These are phyloP conservation scores for Phaeosphaeria sp. DNA, from an alignment of 2,329 filamentous ascomycete genomes.

Conservation along the genomic window DNA sequence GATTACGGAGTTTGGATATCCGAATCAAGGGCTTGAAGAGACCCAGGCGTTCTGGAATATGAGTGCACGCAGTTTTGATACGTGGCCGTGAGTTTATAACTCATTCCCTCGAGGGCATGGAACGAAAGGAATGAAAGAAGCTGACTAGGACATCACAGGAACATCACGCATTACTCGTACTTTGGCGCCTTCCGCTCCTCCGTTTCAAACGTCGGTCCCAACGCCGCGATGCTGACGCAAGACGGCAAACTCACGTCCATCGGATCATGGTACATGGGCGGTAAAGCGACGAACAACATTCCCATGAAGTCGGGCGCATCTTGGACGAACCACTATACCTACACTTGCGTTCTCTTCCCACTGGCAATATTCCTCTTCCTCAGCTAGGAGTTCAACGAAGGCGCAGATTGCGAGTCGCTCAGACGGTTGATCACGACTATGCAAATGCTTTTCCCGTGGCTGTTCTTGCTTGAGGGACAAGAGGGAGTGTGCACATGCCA, in stretches of 20 bases:
- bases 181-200: conserved; percentile 76
- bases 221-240: conserved; percentile 72
- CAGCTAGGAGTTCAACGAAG: neutral
- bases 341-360: neutral
- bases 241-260: conserved; percentile 76
- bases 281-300: conserved; percentile 22
- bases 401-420: neutral
- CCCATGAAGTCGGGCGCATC: neutral
- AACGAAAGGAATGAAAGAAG: too few species aligned
- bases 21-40: conserved; percentile 60
- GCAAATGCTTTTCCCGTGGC: neutral
- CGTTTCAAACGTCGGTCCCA: conserved; percentile 75
- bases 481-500: neutral
- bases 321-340: neutral
- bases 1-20: conserved; percentile 78
- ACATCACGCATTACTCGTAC: conserved; percentile 73
- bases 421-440: neutral
- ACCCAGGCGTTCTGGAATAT: conserved; percentile 73
- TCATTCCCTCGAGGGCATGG: too few species aligned
- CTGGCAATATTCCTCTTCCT: neutral
- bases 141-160: conserved; percentile 34
- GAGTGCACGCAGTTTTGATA: conserved; percentile 71
- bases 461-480: neutral
- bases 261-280: conserved; percentile 77
- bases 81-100: conserved; percentile 55